phyloP scores from a whole-genome alignment of 1,139 yeast genomes.

The Hemisphaericaspora subhashii region DNA sequence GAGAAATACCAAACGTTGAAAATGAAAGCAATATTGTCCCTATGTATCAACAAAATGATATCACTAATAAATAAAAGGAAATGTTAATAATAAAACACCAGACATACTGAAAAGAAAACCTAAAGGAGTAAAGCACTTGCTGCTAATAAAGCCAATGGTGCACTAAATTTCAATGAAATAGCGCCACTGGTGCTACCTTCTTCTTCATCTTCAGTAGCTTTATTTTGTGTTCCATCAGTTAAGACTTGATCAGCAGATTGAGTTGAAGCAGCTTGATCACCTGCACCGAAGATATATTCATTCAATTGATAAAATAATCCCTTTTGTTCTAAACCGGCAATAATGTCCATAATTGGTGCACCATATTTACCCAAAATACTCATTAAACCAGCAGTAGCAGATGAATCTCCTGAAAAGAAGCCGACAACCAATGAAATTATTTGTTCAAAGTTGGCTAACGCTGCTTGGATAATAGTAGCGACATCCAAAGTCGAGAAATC shows the following conservation, averaged over 20 bases:
- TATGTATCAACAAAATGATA: too few species aligned
- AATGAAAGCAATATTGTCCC: too few species aligned
- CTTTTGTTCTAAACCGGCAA: constrained; percentile 35
- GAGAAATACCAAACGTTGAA: too few species aligned
- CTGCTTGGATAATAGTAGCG: constrained; percentile 24
- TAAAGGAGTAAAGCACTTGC: too few species aligned
- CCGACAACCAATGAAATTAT: constrained; percentile 24
- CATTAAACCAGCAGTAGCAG: not conserved
- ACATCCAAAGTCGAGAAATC: constrained; percentile 25
- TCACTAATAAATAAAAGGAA: not conserved
- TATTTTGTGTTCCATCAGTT: not conserved
- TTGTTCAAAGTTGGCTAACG: too few species aligned
- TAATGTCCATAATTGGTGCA: constrained; percentile 30
- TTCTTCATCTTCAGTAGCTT: constrained; percentile 5
- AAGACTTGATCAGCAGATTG: constrained; percentile 1
- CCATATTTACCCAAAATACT: constrained; percentile 29
- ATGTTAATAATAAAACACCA: too few species aligned
- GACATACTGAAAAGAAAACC: too few species aligned
- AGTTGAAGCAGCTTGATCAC: constrained; percentile 6
- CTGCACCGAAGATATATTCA: constrained; percentile 32
- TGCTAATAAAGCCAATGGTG: constrained; percentile 1
- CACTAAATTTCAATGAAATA: not conserved
- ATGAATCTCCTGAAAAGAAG: constrained; percentile 22
- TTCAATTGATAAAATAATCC: constrained; percentile 45
- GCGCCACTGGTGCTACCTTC: constrained; percentile 3